Evolutionary conservation across 108 stramenopile genomes (phyloP).

Genomic region (Seminavis robusta): DNA sequence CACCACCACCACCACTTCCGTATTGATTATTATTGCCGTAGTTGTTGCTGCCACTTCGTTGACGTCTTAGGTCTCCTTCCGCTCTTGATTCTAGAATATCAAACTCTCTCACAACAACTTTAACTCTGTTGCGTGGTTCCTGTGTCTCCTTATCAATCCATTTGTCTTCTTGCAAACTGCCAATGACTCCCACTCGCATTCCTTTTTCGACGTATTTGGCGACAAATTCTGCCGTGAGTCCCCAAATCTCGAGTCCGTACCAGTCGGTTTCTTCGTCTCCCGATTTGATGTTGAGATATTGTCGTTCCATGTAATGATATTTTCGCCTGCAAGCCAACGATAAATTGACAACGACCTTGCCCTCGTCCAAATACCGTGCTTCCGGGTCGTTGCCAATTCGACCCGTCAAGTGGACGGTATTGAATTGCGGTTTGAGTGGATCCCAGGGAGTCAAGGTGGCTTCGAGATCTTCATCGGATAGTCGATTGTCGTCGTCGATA

Average conservation of each 20-base stretch:
- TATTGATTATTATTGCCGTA: conserved; percentile 1
- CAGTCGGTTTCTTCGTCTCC: conserved; percentile 93
- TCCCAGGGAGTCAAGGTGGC: conserved; percentile 49
- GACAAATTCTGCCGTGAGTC: conserved; percentile 82
- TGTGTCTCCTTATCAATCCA: conserved; percentile 69
- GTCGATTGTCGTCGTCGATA: background rate
- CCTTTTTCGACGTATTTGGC: conserved; percentile 75
- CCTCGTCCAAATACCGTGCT: conserved; percentile 84
- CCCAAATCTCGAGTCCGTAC: conserved; percentile 91
- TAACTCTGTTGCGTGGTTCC: conserved; percentile 41
- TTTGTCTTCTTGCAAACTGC: conserved; percentile 51
- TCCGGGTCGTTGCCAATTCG: conserved; percentile 80
- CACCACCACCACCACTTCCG: conserved; percentile 11
- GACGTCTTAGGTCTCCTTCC: conserved; percentile 54
- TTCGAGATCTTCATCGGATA: conserved; percentile 23
- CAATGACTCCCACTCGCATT: conserved; percentile 62
- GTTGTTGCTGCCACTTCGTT: conserved; percentile 7
- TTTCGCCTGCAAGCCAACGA: conserved; percentile 78
- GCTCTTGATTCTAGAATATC: conserved; percentile 76
- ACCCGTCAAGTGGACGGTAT: conserved; percentile 80
- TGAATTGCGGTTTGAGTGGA: conserved; percentile 70
- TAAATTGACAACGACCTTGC: conserved; percentile 84
- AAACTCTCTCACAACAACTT: conserved; percentile 63
- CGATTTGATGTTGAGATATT: conserved; percentile 45
- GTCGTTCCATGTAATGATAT: conserved; percentile 79